Percentiles rank a stretch among this genome's conserved stretches.
These are phyloP conservation scores for Euphorbia corollata DNA, from an alignment of 441 rosid genomes.

Conservation along the genomic window DNA sequence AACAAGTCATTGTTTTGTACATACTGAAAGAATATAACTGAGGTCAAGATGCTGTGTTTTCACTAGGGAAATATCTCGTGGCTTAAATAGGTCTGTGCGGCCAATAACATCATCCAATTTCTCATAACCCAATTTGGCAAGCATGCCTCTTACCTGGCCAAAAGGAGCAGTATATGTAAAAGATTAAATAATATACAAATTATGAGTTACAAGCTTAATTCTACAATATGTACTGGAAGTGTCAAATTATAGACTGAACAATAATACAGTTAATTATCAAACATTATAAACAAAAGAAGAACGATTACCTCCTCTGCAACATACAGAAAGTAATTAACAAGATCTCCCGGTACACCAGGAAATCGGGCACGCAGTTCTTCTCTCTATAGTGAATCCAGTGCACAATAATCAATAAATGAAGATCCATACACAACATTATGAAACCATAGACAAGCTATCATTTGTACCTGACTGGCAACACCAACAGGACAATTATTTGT, in stretches of 20 bases:
- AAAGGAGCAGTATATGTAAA: slow-evolving; percentile 8
- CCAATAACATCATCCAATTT: slow-evolving; percentile 92
- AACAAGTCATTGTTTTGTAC: slow-evolving; percentile 24
- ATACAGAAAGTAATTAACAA: slow-evolving; percentile 84
- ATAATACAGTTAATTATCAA: slow-evolving; percentile 2
- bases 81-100: slow-evolving; percentile 61
- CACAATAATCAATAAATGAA: slow-evolving; percentile 17
- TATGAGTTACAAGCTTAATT: neutral
- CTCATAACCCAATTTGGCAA: slow-evolving; percentile 81
- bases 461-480: slow-evolving; percentile 90
- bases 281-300: slow-evolving; percentile 10
- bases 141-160: slow-evolving; percentile 80
- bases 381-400: slow-evolving; percentile 37
- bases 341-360: slow-evolving; percentile 99
- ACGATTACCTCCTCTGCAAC: slow-evolving; percentile 93
- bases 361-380: slow-evolving; percentile 97
- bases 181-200: neutral
- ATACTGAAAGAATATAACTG: slow-evolving; percentile 65
- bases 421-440: slow-evolving; percentile 7
- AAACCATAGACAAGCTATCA: slow-evolving; percentile 13
- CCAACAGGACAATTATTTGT: slow-evolving; percentile 99
- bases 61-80: slow-evolving; percentile 83
- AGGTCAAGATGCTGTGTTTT: slow-evolving; percentile 98
- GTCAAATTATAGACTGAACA: slow-evolving; percentile 14
- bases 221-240: neutral